phyloP scores from a whole-genome alignment of 345 rosid species.

The Rhizophora apiculata region DNA sequence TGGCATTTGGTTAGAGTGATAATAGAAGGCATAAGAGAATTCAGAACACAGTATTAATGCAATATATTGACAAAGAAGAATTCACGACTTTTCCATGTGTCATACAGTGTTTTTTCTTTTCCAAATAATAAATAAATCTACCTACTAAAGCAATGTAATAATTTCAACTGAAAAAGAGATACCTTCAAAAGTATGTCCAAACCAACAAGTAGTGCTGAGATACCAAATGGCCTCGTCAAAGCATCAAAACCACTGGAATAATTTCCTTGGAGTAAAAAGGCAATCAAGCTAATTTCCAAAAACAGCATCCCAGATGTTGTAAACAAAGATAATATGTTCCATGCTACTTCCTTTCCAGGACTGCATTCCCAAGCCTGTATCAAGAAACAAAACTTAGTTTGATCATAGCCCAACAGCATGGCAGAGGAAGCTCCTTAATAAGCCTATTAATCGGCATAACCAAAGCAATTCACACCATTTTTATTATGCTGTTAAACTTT shows the following conservation, averaged over 20 bases:
- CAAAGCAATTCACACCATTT: not conserved
- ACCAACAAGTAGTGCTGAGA: slow-evolving; percentile 70
- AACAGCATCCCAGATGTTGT: slow-evolving; percentile 92
- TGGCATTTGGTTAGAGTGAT: slow-evolving; percentile 4
- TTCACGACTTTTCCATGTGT: not conserved
- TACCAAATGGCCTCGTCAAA: slow-evolving; percentile 65
- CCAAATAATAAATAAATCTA: not conserved
- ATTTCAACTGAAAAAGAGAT: slow-evolving; percentile 10
- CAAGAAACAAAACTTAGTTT: not conserved
- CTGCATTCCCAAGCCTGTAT: slow-evolving; percentile 81
- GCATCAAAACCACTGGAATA: slow-evolving; percentile 74
- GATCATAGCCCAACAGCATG: not conserved
- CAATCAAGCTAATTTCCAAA: slow-evolving; percentile 92
- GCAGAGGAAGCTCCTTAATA: not conserved
- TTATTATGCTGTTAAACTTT: not conserved
- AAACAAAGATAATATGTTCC: slow-evolving; percentile 76
- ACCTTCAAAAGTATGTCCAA: slow-evolving; percentile 91
- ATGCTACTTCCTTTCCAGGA: slow-evolving; percentile 66
- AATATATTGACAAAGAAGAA: slow-evolving; percentile 2
- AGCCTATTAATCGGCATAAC: not conserved
- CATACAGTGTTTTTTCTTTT: not conserved
- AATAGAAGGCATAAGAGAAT: not conserved
- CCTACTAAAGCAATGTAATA: not conserved
- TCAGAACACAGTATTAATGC: not conserved
- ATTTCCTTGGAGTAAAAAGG: slow-evolving; percentile 87